Evolutionary conservation across 2,329 filamentous ascomycete species (phyloP).

Genomic region (Phaeosphaeria sp.): DNA sequence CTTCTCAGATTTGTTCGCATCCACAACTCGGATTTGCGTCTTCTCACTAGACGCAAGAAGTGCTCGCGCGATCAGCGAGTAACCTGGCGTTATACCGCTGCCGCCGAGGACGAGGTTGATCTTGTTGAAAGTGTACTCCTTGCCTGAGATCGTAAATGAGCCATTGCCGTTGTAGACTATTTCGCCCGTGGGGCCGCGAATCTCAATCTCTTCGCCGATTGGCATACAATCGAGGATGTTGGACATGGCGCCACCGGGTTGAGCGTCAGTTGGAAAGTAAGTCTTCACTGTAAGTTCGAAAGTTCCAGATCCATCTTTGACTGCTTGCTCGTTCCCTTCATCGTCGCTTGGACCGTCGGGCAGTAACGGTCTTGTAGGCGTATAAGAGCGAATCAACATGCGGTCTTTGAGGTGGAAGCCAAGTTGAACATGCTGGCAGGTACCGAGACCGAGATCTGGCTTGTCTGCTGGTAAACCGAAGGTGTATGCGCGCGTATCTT

Average conservation of each 20-base stretch:
- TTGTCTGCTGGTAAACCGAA: slow-evolving; percentile 53
- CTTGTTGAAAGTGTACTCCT: slow-evolving; percentile 51
- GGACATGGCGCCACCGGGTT: slow-evolving; percentile 62
- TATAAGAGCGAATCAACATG: slow-evolving; percentile 60
- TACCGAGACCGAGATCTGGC: slow-evolving; percentile 56
- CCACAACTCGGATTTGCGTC: slow-evolving; percentile 53
- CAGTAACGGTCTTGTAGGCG: slow-evolving; percentile 54
- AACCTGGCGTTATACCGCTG: slow-evolving; percentile 61
- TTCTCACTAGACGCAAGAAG: slow-evolving; percentile 43
- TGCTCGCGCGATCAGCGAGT: slow-evolving; percentile 57
- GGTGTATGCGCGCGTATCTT: slow-evolving; percentile 56
- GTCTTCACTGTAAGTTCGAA: slow-evolving; percentile 53
- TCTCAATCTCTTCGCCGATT: slow-evolving; percentile 58
- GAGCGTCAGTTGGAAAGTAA: slow-evolving; percentile 56
- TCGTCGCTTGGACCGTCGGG: not conserved
- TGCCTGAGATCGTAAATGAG: slow-evolving; percentile 54
- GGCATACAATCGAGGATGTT: slow-evolving; percentile 61
- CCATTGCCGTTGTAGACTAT: slow-evolving; percentile 59
- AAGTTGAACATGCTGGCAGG: slow-evolving; percentile 61
- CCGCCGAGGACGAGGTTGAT: slow-evolving; percentile 60
- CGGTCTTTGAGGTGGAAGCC: slow-evolving; percentile 61
- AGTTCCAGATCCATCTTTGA: slow-evolving; percentile 21
- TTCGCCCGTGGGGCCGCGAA: slow-evolving; percentile 60
- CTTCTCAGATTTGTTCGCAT: slow-evolving; percentile 57
- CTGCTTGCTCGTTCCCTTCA: not conserved